These are phyloP conservation scores for Kwoniella dejecticola DNA, from an alignment of 768 basidiomycete genomes.

Conservation along the genomic window DNA sequence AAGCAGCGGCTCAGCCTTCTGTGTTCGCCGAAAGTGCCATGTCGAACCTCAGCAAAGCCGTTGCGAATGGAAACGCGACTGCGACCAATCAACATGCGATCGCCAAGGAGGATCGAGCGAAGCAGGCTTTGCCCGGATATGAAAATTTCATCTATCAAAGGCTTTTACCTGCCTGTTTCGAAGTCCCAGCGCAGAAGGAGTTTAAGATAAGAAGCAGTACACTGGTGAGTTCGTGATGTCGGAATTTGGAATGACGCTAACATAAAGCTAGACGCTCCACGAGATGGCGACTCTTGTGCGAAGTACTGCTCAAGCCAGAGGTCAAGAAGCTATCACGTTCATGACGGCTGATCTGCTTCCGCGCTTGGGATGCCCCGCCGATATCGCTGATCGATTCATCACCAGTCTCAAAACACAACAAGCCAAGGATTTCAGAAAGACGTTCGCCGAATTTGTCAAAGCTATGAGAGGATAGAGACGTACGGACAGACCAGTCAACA, in stretches of 20 bases:
- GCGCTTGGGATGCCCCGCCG: slow-evolving; percentile 80
- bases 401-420: slow-evolving; percentile 47
- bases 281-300: slow-evolving; percentile 88
- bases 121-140: slow-evolving; percentile 72
- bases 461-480: slow-evolving; percentile 35
- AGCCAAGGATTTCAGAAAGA: slow-evolving; percentile 53
- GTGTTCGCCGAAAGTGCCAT: slow-evolving; percentile 49
- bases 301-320: slow-evolving; percentile 71
- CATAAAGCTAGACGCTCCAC: slow-evolving; percentile 68
- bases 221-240: slow-evolving; percentile 62
- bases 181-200: slow-evolving; percentile 72
- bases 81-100: slow-evolving; percentile 57
- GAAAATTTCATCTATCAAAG: slow-evolving; percentile 88
- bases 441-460: slow-evolving; percentile 54
- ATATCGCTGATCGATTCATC: slow-evolving; percentile 71
- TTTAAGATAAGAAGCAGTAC: slow-evolving; percentile 87
- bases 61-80: slow-evolving; percentile 34
- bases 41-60: slow-evolving; percentile 57
- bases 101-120: slow-evolving; percentile 44
- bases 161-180: slow-evolving; percentile 77
- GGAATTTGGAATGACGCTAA: background rate
- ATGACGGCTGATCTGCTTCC: slow-evolving; percentile 79
- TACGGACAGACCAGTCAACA: background rate
- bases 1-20: slow-evolving; percentile 34
- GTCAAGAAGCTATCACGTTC: slow-evolving; percentile 78